These are phyloP conservation scores for Gaertneriomyces semiglobifer DNA, from an alignment of 192 early-diverging fungal genomes.

Conservation along the genomic window DNA sequence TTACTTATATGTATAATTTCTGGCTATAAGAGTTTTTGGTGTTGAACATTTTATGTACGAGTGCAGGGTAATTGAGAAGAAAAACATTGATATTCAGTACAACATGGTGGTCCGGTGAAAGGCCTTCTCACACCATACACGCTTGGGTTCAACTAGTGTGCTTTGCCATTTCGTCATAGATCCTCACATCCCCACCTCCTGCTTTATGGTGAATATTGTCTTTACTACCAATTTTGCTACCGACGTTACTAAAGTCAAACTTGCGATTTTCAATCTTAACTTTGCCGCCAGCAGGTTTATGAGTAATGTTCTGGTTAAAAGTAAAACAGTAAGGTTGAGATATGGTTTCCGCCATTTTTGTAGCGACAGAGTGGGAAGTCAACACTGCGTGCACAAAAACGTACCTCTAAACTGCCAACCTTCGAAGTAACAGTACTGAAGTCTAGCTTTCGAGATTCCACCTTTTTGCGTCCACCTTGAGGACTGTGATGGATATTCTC, in stretches of 20 bases:
- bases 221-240: neutral
- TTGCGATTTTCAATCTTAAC: neutral
- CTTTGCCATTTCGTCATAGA: neutral
- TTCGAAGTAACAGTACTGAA: constrained; percentile 5
- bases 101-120: too few species aligned
- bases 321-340: neutral
- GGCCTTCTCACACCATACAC: too few species aligned
- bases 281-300: constrained; percentile 14
- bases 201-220: constrained; percentile 1
- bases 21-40: too few species aligned
- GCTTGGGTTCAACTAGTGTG: too few species aligned
- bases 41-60: too few species aligned
- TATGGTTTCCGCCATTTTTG: neutral
- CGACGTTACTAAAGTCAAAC: constrained; percentile 7
- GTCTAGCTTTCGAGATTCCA: constrained; percentile 1
- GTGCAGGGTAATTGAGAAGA: too few species aligned
- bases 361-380: neutral
- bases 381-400: neutral
- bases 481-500: constrained; percentile 16
- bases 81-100: too few species aligned
- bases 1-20: too few species aligned
- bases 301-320: constrained; percentile 15
- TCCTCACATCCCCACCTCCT: neutral
- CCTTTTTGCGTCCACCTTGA: constrained; percentile 7
- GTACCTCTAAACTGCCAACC: constrained; percentile 17